These are phyloP conservation scores for Macadamia tetraphylla DNA, from an alignment of 164 flowering plant species.

Conservation along the genomic window DNA sequence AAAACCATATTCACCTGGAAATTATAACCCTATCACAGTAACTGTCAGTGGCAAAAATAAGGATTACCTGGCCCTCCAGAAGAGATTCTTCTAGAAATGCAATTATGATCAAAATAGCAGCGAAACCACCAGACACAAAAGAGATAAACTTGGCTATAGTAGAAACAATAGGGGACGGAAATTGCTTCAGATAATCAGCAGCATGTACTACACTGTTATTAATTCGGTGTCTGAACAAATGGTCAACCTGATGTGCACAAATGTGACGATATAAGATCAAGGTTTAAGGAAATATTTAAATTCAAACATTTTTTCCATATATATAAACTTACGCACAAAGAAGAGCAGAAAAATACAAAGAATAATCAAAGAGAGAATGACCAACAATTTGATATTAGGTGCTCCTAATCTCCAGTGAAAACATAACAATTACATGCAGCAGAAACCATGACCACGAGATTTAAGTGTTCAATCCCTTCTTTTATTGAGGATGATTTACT, in stretches of 20 bases:
- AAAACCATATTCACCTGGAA: neutral
- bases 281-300: neutral
- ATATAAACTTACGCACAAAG: too few relatives aligned
- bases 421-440: too few relatives aligned
- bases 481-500: too few relatives aligned
- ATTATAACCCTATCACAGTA: neutral
- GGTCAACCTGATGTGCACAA: constrained; percentile 69
- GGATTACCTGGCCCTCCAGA: constrained; percentile 93
- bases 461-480: too few relatives aligned
- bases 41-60: neutral
- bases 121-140: constrained; percentile 93
- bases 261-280: neutral
- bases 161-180: constrained; percentile 86
- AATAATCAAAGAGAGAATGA: too few relatives aligned
- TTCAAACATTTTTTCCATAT: neutral
- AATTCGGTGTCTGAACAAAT: constrained; percentile 85
- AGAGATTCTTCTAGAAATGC: constrained; percentile 95
- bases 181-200: constrained; percentile 82
- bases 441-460: too few relatives aligned
- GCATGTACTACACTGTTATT: constrained; percentile 81
- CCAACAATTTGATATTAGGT: too few relatives aligned
- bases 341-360: too few relatives aligned
- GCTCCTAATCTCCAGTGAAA: too few relatives aligned
- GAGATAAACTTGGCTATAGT: constrained; percentile 85
- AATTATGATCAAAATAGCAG: constrained; percentile 90